Percentiles rank a stretch among this genome's conserved stretches.
phyloP scores from a whole-genome alignment of 345 rosid genomes.

The Salix viminalis region DNA sequence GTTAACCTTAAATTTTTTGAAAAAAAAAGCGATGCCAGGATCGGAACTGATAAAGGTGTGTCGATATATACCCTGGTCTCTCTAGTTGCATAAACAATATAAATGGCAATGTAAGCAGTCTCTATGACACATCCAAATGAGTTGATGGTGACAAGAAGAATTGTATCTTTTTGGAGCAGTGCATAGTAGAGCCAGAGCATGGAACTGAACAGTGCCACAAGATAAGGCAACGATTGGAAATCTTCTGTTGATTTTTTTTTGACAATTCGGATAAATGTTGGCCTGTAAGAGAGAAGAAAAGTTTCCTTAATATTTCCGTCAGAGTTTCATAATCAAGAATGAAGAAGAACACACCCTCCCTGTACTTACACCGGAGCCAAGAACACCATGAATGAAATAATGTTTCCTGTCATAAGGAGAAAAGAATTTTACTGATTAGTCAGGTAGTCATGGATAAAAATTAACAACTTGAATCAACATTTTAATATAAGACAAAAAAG shows the following conservation, averaged over 20 bases:
- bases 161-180: slow-evolving; percentile 43
- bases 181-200: slow-evolving; percentile 95
- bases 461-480: neutral
- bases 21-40: neutral
- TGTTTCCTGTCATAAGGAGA: slow-evolving; percentile 51
- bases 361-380: slow-evolving; percentile 81
- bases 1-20: neutral
- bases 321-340: neutral
- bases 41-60: no score
- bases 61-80: slow-evolving; percentile 33
- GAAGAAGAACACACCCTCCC: no score
- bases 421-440: neutral
- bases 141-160: slow-evolving; percentile 83
- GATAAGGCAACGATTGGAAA: slow-evolving; percentile 75
- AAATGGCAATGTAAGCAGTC: slow-evolving; percentile 57
- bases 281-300: slow-evolving; percentile 35
- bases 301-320: neutral
- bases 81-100: slow-evolving; percentile 52
- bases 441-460: neutral
- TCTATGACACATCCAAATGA: slow-evolving; percentile 71
- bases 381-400: slow-evolving; percentile 62
- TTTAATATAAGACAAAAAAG: neutral
- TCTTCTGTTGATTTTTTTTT: slow-evolving; percentile 68
- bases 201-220: slow-evolving; percentile 80
- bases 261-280: slow-evolving; percentile 70